Conservation (phyloP, 805 yeast genomes). For the Cyberlindnera sargentensis region DNA sequence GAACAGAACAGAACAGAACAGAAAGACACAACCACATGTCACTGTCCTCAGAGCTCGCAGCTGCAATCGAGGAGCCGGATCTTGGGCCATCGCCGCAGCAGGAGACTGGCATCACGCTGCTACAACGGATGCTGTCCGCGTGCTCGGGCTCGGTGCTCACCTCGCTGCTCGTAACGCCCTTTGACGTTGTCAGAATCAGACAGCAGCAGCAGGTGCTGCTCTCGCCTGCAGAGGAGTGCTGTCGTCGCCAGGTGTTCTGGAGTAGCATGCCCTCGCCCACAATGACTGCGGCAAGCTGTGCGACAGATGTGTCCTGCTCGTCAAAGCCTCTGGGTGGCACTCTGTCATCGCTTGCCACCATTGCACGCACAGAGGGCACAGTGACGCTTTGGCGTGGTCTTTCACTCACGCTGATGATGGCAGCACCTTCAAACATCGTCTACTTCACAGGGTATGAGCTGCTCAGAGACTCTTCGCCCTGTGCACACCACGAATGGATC, state of each 20-base stretch:
- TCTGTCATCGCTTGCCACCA: slow-evolving; percentile 60
- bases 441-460: slow-evolving; percentile 93
- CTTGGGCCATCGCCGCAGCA: slow-evolving; percentile 6
- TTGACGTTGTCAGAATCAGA: slow-evolving; percentile 73
- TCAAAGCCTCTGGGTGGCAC: slow-evolving; percentile 48
- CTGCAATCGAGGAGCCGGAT: slow-evolving; percentile 16
- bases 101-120: slow-evolving; percentile 33
- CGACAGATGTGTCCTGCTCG: slow-evolving; percentile 17
- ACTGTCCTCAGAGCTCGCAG: slow-evolving; percentile 17
- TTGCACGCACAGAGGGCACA: slow-evolving; percentile 67
- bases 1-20: too few relatives aligned
- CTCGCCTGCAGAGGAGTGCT: slow-evolving; percentile 36
- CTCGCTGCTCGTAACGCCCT: slow-evolving; percentile 69
- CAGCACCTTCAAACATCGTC: slow-evolving; percentile 87
- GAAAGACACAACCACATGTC: slow-evolving; percentile 5
- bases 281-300: slow-evolving; percentile 2
- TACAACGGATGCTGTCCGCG: slow-evolving; percentile 72
- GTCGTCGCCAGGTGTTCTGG: slow-evolving; percentile 31
- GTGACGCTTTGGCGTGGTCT: slow-evolving; percentile 85
- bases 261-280: slow-evolving; percentile 16
- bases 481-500: slow-evolving; percentile 31
- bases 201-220: slow-evolving; percentile 71
- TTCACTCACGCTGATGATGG: slow-evolving; percentile 75
- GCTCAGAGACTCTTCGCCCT: slow-evolving; percentile 66
- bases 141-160: slow-evolving; percentile 70